Evolutionary conservation across 331 rosid species (phyloP).

Genomic region (Malus hybrid): DNA sequence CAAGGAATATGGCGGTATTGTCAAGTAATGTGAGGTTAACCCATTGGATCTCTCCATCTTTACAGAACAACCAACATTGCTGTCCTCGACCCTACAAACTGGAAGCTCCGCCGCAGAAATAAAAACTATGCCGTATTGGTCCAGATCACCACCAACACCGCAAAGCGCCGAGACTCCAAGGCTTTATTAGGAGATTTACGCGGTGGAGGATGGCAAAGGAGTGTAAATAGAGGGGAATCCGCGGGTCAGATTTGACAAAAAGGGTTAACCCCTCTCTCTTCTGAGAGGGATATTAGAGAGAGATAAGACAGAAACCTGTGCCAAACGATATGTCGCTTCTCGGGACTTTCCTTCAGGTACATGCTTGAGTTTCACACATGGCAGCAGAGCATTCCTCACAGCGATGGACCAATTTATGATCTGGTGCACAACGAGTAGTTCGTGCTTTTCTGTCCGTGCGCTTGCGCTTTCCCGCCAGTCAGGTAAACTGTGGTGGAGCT

Average conservation of each 20-base stretch:
- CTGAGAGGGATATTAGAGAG: not conserved
- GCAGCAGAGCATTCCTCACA: no score
- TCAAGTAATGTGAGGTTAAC: no score
- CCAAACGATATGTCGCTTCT: no score
- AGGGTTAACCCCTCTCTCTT: conserved; percentile 1
- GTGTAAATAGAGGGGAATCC: not conserved
- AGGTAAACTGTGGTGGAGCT: no score
- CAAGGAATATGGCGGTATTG: no score
- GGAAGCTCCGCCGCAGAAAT: conserved; percentile 1
- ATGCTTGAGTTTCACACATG: no score
- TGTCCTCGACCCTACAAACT: conserved; percentile 1
- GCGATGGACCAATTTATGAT: no score
- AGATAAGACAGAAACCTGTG: not conserved
- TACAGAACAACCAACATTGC: not conserved
- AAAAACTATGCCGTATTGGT: not conserved
- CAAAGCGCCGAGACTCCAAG: not conserved
- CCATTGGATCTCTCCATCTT: conserved; percentile 40
- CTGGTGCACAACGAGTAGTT: no score
- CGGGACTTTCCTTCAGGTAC: no score
- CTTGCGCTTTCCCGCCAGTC: no score
- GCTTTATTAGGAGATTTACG: not conserved
- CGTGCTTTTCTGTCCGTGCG: no score
- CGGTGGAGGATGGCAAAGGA: not conserved
- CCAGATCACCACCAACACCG: not conserved
- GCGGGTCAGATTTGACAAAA: not conserved